Evolutionary conservation across 257 asterid genomes (phyloP).

Genomic region (Solanum neorickii): DNA sequence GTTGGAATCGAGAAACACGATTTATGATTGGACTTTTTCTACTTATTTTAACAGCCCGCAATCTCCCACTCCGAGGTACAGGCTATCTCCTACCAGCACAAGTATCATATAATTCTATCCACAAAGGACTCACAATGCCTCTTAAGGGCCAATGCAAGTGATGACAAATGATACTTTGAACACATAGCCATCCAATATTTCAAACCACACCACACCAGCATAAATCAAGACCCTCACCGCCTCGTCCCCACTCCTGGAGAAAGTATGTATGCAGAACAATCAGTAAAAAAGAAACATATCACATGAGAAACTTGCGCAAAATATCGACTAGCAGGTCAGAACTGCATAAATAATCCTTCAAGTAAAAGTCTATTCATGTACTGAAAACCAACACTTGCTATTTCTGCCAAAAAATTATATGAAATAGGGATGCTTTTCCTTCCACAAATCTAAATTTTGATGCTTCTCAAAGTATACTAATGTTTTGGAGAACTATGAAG

Average conservation of each 20-base stretch:
- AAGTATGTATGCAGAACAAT: not conserved
- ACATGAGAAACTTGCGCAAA: not conserved
- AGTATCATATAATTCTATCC: not conserved
- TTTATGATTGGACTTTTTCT: no score
- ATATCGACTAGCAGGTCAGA: not conserved
- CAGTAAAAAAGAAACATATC: not conserved
- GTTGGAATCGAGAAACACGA: not conserved
- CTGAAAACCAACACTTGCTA: not conserved
- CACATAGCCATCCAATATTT: no score
- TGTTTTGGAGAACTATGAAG: constrained; percentile 16
- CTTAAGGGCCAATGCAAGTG: not conserved
- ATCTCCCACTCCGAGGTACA: no score
- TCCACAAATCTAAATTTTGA: not conserved
- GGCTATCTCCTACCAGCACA: not conserved
- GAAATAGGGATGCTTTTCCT: not conserved
- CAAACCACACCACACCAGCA: not conserved
- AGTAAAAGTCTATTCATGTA: not conserved
- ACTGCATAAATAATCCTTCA: not conserved
- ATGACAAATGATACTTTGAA: not conserved
- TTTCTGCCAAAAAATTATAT: not conserved
- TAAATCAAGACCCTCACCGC: not conserved
- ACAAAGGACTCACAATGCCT: not conserved
- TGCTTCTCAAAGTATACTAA: constrained; percentile 12
- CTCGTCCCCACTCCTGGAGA: not conserved
- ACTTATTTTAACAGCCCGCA: no score